Base-by-base conservation (phyloP, 2,329 filamentous ascomycete genomes). In the Scolecobasidium constrictum region DNA sequence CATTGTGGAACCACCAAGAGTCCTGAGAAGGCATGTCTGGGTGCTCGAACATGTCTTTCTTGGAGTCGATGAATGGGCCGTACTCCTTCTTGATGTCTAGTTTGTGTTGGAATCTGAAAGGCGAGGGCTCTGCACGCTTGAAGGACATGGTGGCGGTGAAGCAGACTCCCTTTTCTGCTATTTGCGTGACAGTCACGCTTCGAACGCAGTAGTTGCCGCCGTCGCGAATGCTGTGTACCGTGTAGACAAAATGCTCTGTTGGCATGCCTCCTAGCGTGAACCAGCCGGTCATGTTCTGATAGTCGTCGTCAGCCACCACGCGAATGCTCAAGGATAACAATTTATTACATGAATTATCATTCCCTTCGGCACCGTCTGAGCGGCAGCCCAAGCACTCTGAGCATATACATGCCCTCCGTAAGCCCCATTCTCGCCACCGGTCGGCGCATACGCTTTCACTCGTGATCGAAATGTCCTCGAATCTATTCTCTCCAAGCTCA, bases 401-500 rank as follows among this genome's bases (percentile, higher is more conserved):
- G 69, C 67, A 49, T 68, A 75, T 3, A 75, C 71, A 57, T 77
- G 71, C 1, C 72, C 71, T 11, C 72, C 72, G 53, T 73, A 75
- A 1, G 71, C 66, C 12, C 63, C 2, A 61, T 19, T 42, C 16
- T 39, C 18, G 5, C 18, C 18, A 7, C 40, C 40, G 5, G 36
- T 38, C 7, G 40, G 40, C 5, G 21, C 34, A 23, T 21, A 42
- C 17, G 40, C 40, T 7, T 9, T 9, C 6, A 16, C 21, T n/a
- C 13, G 12, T 7, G 38, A 41, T 35, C 23, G 21, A 41, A 33
- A 41, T 7, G 38, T 41, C 9, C n/a, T 33, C n/a, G 16, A 19
- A 17, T 41, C 38, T 12, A 41, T 41, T 34, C 21, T 41, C 11
- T 41, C 21, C 21, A 41, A 19, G 12, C 19, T 41, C 21, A 42